Evolutionary conservation across 345 rosid species (phyloP), one percentile per base, ranked within the genome.

Genomic region (Balakata baccata): DNA sequence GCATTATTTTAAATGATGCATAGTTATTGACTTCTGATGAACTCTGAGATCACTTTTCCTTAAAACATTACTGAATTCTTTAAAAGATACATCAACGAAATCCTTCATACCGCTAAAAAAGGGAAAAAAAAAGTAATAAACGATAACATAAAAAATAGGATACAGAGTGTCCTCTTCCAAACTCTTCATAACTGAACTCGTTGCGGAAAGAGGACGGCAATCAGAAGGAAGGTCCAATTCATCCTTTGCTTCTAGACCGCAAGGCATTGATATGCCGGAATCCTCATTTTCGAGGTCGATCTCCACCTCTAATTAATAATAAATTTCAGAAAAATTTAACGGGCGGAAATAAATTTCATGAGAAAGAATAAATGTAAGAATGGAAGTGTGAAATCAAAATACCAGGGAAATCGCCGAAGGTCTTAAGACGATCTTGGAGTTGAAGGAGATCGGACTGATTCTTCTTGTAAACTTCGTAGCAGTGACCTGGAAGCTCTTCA

Each of bases 401-500:
- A 89, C 94, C 84, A n/a, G 88, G 85, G 51, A 82, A 57, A 65
- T 84, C 81, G 71, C 91, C 90, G 11, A 68, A 82, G 58, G 69
- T 70, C 41, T 65, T 73, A 64, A 91, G 90, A 13, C 80, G 82
- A 57, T 86, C 85, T 73, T 83, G 79, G 57, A 93, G 84, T 50
- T 79, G 64, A 46, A 85, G 64, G 43, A 90, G 81, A 59, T 82
- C 78, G 6, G 22, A 69, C 29, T 91, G 84, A 34, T 87, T 93
- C 73, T 72, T 77, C 70, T 86, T 86, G 68, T 80, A 86, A 71
- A 89, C 84, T 75, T 91, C 87, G 68, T 79, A 86, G 77, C 94
- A 91, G 60, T 94, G 92, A 77, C 98, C 94, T 63, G 90, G 71
- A 6, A 90, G 87, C 79, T 90, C 98, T 82, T 90, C 97, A 11